Evolutionary conservation across 495 filamentous ascomycete species (phyloP).

Genomic region (Annulohypoxylon bovei): DNA sequence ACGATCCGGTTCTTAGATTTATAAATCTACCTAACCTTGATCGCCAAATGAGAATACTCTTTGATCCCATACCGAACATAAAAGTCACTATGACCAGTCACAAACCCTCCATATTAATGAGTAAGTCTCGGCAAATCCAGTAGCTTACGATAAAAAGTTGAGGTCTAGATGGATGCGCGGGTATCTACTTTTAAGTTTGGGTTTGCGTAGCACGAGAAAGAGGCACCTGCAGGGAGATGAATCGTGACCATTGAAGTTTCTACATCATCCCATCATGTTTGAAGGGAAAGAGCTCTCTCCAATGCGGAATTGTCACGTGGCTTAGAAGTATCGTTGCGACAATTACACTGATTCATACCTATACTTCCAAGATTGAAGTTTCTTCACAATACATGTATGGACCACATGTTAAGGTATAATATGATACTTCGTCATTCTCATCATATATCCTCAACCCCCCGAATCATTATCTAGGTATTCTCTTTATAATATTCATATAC

Average conservation of each 20-base stretch:
- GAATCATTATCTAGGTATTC: neutral
- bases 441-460: neutral
- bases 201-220: constrained; percentile 15
- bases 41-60: neutral
- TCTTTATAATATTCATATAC: constrained; percentile 18
- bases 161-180: neutral
- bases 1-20: neutral
- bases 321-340: too few relatives aligned
- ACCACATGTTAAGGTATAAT: constrained; percentile 8
- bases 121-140: constrained; percentile 10
- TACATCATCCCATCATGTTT: neutral
- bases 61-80: neutral
- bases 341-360: neutral
- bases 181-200: neutral
- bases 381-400: constrained; percentile 9
- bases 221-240: neutral
- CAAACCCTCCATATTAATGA: neutral
- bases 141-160: neutral
- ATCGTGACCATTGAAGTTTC: neutral
- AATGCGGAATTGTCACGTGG: constrained; percentile 2
- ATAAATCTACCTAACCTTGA: neutral
- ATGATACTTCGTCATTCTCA: constrained; percentile 15
- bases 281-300: constrained; percentile 14
- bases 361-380: neutral
- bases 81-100: neutral